phyloP scores from a whole-genome alignment of 805 yeast genomes.

The Scheffersomyces coipomensis region DNA sequence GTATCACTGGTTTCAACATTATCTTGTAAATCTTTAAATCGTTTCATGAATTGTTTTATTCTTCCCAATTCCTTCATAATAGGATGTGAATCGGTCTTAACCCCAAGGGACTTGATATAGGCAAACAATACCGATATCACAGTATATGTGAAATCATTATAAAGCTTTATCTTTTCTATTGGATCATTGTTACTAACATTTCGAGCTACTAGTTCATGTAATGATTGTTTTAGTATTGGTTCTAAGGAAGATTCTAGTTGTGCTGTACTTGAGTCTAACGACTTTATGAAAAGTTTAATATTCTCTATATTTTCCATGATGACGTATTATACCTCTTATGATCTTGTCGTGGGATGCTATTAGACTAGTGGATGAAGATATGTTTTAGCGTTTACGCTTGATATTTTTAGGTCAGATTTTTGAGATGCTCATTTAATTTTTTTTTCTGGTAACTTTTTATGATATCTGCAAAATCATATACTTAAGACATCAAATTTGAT shows the following conservation, averaged over 20 bases:
- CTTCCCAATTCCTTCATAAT: slow-evolving; percentile 66
- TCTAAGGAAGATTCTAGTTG: slow-evolving; percentile 32
- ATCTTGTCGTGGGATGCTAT: too few relatives aligned
- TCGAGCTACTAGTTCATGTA: slow-evolving; percentile 35
- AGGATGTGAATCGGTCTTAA: slow-evolving; percentile 56
- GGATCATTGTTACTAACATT: slow-evolving; percentile 19
- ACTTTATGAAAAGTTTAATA: slow-evolving; percentile 36
- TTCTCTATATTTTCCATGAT: slow-evolving; percentile 50
- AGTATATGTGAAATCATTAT: slow-evolving; percentile 48
- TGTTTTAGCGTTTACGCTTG: too few relatives aligned
- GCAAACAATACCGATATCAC: slow-evolving; percentile 58
- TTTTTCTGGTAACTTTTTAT: too few relatives aligned
- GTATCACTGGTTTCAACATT: slow-evolving; percentile 15
- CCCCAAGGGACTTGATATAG: slow-evolving; percentile 57
- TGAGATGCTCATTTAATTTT: slow-evolving; percentile 10
- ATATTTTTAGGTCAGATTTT: too few relatives aligned
- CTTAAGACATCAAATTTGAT: too few relatives aligned
- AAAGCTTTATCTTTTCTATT: slow-evolving; percentile 26
- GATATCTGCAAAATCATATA: too few relatives aligned
- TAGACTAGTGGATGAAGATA: too few relatives aligned
- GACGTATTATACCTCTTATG: too few relatives aligned
- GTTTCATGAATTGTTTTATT: slow-evolving; percentile 66
- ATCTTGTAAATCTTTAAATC: slow-evolving; percentile 43
- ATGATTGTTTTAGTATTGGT: slow-evolving; percentile 34
- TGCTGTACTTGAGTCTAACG: slow-evolving; percentile 36